phyloP scores from a whole-genome alignment of 225 moss, liverwort and hornwort species.

The Pseudoscleropodium purum region DNA sequence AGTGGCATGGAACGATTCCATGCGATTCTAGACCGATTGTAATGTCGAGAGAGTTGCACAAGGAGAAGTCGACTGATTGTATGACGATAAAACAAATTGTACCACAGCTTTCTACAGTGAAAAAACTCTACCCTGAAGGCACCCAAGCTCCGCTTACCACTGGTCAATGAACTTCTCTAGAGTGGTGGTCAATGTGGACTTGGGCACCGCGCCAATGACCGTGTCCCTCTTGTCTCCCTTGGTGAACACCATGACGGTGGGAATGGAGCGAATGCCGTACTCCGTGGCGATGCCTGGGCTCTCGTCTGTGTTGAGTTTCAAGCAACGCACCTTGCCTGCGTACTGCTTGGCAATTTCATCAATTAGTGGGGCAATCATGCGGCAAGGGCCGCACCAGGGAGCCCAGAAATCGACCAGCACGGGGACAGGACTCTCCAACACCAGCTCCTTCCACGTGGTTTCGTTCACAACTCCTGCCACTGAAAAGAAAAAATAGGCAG shows the following conservation, averaged over 20 bases:
- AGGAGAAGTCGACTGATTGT: conserved; percentile 4
- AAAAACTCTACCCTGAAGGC: not conserved
- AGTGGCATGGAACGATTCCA: not conserved
- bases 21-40: not conserved
- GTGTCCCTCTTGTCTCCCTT: conserved; percentile 82
- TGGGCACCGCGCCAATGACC: conserved; percentile 87
- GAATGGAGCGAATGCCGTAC: conserved; percentile 90
- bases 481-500: not conserved
- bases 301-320: conserved; percentile 93
- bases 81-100: not conserved
- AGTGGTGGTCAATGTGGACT: conserved; percentile 61
- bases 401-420: conserved; percentile 97
- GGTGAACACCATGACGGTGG: conserved; percentile 92
- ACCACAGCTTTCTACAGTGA: not conserved
- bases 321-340: conserved; percentile 71
- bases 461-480: conserved; percentile 66
- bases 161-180: conserved; percentile 71
- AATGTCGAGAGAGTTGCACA: not conserved
- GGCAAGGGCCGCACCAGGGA: conserved; percentile 95
- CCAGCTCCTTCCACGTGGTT: conserved; percentile 52
- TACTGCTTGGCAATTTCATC: conserved; percentile 81
- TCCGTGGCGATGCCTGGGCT: conserved; percentile 73
- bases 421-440: conserved; percentile 59
- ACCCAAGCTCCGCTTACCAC: conserved; percentile 32
- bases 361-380: conserved; percentile 88